Evolutionary conservation across 495 filamentous ascomycete species (phyloP).

Genomic region (Penicillium psychrofluorescens): DNA sequence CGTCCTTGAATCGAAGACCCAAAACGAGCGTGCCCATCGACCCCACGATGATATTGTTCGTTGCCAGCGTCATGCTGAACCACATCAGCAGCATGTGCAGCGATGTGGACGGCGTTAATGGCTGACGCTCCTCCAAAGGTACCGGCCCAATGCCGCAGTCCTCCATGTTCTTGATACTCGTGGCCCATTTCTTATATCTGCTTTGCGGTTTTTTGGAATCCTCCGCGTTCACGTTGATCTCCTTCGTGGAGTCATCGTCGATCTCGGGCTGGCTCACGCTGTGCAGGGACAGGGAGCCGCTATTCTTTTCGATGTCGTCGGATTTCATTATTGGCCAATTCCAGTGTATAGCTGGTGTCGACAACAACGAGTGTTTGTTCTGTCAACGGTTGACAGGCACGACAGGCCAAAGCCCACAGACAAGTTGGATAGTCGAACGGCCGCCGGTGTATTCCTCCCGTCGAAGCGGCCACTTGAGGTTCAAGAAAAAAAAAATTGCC

Average conservation of each 20-base stretch:
- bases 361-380: neutral
- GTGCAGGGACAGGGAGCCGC: constrained; percentile 9
- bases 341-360: no score
- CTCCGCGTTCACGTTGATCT: constrained; percentile 2
- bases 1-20: constrained; percentile 58
- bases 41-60: constrained; percentile 65
- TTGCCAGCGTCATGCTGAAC: constrained; percentile 66
- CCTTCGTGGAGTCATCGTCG: constrained; percentile 12
- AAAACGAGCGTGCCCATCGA: constrained; percentile 61
- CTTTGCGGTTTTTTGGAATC: constrained; percentile 10
- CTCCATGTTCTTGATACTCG: constrained; percentile 49
- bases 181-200: constrained; percentile 22
- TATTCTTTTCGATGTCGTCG: constrained; percentile 17
- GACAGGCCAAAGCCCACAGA: no score
- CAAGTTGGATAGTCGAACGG: neutral
- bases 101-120: constrained; percentile 23
- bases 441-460: neutral
- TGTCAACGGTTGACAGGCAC: neutral
- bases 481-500: neutral
- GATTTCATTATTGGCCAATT: constrained; percentile 3
- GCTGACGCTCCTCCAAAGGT: constrained; percentile 42
- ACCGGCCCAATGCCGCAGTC: constrained; percentile 63
- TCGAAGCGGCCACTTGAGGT: neutral
- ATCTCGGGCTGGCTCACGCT: constrained; percentile 12
- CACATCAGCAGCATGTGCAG: constrained; percentile 62